Conservation (phyloP, 768 basidiomycete genomes). For the Leccinum uliginosum region DNA sequence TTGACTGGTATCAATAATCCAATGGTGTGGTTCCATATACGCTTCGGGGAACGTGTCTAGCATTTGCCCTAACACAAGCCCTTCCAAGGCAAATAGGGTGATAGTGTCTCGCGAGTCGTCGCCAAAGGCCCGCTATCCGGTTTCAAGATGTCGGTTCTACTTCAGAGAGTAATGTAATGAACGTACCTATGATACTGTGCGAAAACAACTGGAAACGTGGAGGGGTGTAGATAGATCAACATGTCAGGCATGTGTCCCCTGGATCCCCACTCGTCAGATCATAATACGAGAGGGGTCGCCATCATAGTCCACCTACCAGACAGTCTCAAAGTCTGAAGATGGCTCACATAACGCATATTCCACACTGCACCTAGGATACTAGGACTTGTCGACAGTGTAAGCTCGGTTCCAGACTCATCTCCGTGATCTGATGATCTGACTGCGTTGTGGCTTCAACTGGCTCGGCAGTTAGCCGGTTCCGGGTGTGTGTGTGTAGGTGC, state of each 20-base stretch:
- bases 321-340: too few species aligned
- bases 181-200: constrained; percentile 53
- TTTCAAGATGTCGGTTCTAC: constrained; percentile 2
- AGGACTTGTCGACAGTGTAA: too few species aligned
- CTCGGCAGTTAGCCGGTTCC: too few species aligned
- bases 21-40: constrained; percentile 3
- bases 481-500: too few species aligned
- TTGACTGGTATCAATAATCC: constrained; percentile 13
- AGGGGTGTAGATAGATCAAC: constrained; percentile 38
- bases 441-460: too few species aligned
- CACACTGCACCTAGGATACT: too few species aligned
- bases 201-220: constrained; percentile 49
- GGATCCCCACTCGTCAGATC: background rate
- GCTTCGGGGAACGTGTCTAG: constrained; percentile 44
- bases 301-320: constrained; percentile 50
- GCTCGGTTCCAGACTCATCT: too few species aligned
- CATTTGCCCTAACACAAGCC: constrained; percentile 44
- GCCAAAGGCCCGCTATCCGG: constrained; percentile 46
- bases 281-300: background rate
- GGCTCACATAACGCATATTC: too few species aligned
- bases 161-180: background rate
- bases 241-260: constrained; percentile 27
- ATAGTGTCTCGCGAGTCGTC: constrained; percentile 49
- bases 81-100: constrained; percentile 53
- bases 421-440: too few species aligned